These are phyloP conservation scores for Colletotrichum endophyticum DNA, from an alignment of 2,329 filamentous ascomycete genomes.

Conservation along the genomic window DNA sequence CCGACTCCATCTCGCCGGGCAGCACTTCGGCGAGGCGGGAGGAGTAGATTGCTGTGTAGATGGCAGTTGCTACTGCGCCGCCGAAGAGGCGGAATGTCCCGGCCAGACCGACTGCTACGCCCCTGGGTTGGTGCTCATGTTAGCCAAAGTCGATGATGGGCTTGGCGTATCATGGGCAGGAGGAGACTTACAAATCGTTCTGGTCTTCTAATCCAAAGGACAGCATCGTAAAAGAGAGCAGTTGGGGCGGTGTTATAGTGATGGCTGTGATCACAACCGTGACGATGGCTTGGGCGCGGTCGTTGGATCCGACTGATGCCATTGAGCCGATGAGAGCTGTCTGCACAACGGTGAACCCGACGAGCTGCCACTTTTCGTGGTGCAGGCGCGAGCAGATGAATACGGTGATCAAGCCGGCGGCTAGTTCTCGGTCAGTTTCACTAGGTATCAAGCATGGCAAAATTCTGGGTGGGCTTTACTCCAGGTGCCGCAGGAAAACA, in stretches of 20 bases:
- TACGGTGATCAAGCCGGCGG: not conserved
- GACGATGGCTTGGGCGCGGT: slow-evolving; percentile 37
- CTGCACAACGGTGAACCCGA: slow-evolving; percentile 34
- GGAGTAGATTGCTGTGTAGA: slow-evolving; percentile 39
- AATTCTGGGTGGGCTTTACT: not conserved
- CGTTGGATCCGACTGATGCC: slow-evolving; percentile 32
- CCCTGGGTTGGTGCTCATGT: slow-evolving; percentile 25
- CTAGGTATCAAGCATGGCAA: not conserved
- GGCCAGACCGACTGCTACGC: slow-evolving; percentile 39
- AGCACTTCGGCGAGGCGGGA: slow-evolving; percentile 30
- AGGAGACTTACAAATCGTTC: not conserved
- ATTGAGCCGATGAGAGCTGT: slow-evolving; percentile 40
- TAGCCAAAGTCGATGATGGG: not conserved
- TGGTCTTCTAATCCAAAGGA: slow-evolving; percentile 37
- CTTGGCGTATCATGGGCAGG: not conserved
- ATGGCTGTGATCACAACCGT: slow-evolving; percentile 33
- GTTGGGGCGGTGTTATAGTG: slow-evolving; percentile 34
- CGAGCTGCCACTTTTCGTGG: slow-evolving; percentile 40
- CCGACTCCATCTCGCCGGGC: slow-evolving; percentile 23
- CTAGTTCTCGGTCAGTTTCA: not conserved
- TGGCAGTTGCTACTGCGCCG: slow-evolving; percentile 40
- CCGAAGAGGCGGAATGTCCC: slow-evolving; percentile 40
- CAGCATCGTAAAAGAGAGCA: slow-evolving; percentile 38
- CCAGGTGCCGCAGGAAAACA: slow-evolving; percentile 34
- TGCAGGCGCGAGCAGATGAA: slow-evolving; percentile 28